phyloP scores from a whole-genome alignment of 2,329 filamentous ascomycete genomes.

The Penicillium sp. region DNA sequence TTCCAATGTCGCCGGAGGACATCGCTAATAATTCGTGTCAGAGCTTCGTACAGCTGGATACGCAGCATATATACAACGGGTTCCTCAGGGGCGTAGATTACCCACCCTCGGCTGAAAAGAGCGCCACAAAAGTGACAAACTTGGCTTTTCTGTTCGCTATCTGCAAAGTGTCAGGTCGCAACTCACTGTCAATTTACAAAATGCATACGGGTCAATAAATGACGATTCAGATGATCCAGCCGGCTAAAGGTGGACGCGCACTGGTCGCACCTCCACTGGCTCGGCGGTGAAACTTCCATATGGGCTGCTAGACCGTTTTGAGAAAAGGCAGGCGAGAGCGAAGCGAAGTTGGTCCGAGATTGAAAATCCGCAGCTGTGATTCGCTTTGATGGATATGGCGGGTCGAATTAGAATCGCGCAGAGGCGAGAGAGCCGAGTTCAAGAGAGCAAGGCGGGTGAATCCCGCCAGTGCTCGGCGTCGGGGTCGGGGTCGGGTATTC shows the following conservation, averaged over 20 bases:
- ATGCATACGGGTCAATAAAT: conserved; percentile 24
- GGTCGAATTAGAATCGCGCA: conserved; percentile 1
- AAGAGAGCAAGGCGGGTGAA: neutral
- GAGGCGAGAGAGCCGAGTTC: neutral
- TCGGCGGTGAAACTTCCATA: conserved; percentile 10
- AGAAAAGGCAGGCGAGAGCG: conserved; percentile 10
- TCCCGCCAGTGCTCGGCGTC: neutral
- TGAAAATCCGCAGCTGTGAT: conserved; percentile 4
- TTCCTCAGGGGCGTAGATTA: neutral
- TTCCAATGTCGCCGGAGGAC: conserved; percentile 30
- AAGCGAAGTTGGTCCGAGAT: conserved; percentile 1
- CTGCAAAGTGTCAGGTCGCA: conserved; percentile 10
- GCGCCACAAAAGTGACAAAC: conserved; percentile 26
- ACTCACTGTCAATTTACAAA: neutral
- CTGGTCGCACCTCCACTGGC: conserved; percentile 24
- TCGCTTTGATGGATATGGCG: conserved; percentile 1
- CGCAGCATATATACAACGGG: neutral
- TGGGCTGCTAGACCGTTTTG: conserved; percentile 8
- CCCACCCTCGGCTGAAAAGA: conserved; percentile 28
- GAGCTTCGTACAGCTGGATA: neutral
- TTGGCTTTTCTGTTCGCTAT: conserved; percentile 18
- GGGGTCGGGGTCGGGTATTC: neutral
- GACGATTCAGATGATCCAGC: conserved; percentile 28
- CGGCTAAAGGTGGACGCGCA: conserved; percentile 27
- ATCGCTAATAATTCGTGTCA: conserved; percentile 11